These are phyloP conservation scores for Leccinum subgranulosum DNA, from an alignment of 768 basidiomycete species.

Conservation along the genomic window DNA sequence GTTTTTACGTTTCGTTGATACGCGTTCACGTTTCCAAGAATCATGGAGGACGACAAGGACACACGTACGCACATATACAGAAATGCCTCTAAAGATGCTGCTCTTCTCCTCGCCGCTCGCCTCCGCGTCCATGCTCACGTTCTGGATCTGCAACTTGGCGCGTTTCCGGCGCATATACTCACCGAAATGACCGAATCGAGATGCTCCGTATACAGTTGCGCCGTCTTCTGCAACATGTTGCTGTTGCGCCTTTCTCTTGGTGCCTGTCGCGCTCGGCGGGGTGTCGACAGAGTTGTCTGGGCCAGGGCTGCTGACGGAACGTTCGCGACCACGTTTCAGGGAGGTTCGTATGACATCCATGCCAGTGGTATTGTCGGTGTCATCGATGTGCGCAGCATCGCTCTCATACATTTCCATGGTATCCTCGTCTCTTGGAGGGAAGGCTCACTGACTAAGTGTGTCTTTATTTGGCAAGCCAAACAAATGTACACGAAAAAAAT, in stretches of 20 bases:
- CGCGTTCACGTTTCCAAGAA: neutral
- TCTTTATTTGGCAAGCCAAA: constrained; percentile 10
- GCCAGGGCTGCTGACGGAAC: constrained; percentile 15
- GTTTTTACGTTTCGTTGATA: neutral
- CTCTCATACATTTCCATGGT: constrained; percentile 26
- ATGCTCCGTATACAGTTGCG: constrained; percentile 65
- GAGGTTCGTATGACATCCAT: constrained; percentile 29
- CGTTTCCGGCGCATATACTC: constrained; percentile 92
- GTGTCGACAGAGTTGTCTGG: neutral
- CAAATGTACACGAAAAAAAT: neutral
- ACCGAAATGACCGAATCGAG: constrained; percentile 78
- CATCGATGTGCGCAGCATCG: constrained; percentile 7
- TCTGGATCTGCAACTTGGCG: constrained; percentile 85
- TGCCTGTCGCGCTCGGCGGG: neutral
- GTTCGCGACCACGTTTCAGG: constrained; percentile 38
- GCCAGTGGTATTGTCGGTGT: constrained; percentile 14
- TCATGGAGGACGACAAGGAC: neutral
- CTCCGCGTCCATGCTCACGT: constrained; percentile 37
- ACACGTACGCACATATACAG: constrained; percentile 71
- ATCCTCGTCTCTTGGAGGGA: neutral
- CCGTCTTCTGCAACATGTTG: constrained; percentile 27
- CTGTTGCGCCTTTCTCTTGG: constrained; percentile 18
- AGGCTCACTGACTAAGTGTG: constrained; percentile 9
- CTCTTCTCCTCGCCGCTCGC: constrained; percentile 28
- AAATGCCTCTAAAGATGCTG: constrained; percentile 66